Evolutionary conservation across 2,329 filamentous ascomycete species (phyloP).

Genomic region (Aspergillus ochraceoroseus): DNA sequence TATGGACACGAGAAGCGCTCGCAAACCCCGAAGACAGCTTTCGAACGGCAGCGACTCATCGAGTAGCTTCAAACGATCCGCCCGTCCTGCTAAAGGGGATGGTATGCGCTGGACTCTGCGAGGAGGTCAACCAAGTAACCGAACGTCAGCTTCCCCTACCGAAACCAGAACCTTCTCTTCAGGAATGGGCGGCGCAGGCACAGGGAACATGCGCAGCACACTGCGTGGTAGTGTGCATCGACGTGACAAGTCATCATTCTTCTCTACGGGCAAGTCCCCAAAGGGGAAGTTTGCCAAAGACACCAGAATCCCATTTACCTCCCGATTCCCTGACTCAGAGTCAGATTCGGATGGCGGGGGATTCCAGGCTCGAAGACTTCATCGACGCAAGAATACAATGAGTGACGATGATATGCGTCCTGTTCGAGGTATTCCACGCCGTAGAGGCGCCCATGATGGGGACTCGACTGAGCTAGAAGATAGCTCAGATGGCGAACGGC

Average conservation of each 20-base stretch:
- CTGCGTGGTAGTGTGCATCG: slow-evolving; percentile 48
- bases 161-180: slow-evolving; percentile 48
- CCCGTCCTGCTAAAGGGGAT: slow-evolving; percentile 46
- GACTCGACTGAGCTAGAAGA: slow-evolving; percentile 61
- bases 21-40: slow-evolving; percentile 47
- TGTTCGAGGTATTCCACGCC: slow-evolving; percentile 58
- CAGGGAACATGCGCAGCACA: slow-evolving; percentile 44
- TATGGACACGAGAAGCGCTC: slow-evolving; percentile 9
- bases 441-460: slow-evolving; percentile 54
- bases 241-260: slow-evolving; percentile 39
- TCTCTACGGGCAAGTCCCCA: slow-evolving; percentile 37
- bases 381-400: slow-evolving; percentile 61
- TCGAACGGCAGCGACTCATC: slow-evolving; percentile 63
- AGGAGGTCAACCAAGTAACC: slow-evolving; percentile 37
- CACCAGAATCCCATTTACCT: slow-evolving; percentile 36
- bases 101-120: slow-evolving; percentile 73
- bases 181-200: slow-evolving; percentile 39
- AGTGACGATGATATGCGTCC: slow-evolving; percentile 64
- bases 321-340: slow-evolving; percentile 58
- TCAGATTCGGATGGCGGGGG: slow-evolving; percentile 64
- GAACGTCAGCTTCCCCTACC: slow-evolving; percentile 42
- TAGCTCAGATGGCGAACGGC: slow-evolving; percentile 51
- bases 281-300: slow-evolving; percentile 28
- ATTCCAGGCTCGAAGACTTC: slow-evolving; percentile 28
- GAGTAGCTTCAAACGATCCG: slow-evolving; percentile 73